Evolutionary conservation across 768 basidiomycete species (phyloP).

Genomic region (Leccinum boreale): DNA sequence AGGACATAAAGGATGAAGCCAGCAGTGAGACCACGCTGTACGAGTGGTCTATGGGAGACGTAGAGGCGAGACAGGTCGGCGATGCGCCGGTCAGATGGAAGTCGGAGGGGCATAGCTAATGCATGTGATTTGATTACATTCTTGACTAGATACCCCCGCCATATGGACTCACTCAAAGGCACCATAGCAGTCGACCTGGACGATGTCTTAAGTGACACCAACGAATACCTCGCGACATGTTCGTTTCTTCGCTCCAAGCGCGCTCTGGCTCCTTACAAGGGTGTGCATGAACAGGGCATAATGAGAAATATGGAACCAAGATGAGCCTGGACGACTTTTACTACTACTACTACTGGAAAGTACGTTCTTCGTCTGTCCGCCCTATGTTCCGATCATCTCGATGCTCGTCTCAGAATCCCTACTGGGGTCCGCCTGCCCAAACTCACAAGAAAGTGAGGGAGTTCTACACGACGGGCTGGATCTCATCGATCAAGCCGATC

Average conservation of each 20-base stretch:
- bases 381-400: background rate
- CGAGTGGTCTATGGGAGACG: constrained; percentile 56
- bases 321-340: constrained; percentile 58
- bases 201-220: constrained; percentile 67
- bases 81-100: constrained; percentile 36
- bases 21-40: constrained; percentile 69
- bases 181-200: constrained; percentile 66
- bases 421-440: constrained; percentile 60
- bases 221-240: constrained; percentile 56
- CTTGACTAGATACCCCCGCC: background rate
- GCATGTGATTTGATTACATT: constrained; percentile 13
- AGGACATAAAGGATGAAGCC: constrained; percentile 73
- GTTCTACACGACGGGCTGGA: constrained; percentile 52
- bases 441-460: constrained; percentile 57
- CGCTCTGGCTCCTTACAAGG: background rate
- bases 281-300: constrained; percentile 53
- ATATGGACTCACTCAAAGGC: constrained; percentile 24
- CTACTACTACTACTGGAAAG: constrained; percentile 81
- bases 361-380: constrained; percentile 14
- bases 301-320: constrained; percentile 49
- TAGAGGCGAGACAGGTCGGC: constrained; percentile 52
- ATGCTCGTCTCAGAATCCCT: constrained; percentile 37
- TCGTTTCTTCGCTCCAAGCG: background rate
- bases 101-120: constrained; percentile 23
- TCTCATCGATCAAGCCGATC: constrained; percentile 49